phyloP scores from a whole-genome alignment of 192 early-diverging fungal genomes.

The Umbelopsis ramanniana region DNA sequence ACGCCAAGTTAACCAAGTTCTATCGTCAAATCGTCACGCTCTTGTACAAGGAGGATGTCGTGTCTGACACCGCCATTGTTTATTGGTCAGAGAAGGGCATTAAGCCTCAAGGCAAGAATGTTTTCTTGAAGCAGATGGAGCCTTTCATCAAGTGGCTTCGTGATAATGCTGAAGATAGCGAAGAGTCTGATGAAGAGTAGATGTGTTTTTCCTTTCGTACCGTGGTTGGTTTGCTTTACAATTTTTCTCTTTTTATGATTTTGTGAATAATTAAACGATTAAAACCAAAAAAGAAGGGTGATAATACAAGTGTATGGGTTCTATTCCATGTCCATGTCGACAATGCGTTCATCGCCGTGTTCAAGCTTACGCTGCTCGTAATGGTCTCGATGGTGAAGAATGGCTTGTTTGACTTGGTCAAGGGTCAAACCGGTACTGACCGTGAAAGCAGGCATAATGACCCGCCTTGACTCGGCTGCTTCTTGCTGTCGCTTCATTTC shows the following conservation, averaged over 20 bases:
- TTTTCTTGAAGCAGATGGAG: conserved; percentile 94
- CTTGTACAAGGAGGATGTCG: conserved; percentile 89
- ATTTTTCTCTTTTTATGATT: not conserved
- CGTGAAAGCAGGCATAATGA: conserved; percentile 11
- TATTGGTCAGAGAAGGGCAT: conserved; percentile 96
- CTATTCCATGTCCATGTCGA: conserved; percentile 19
- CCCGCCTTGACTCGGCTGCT: conserved; percentile 9
- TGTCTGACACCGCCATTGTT: conserved; percentile 90
- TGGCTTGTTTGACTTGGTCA: conserved; percentile 2
- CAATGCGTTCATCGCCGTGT: conserved; percentile 8
- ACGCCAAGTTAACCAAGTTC: conserved; percentile 86
- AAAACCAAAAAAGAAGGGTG: not conserved
- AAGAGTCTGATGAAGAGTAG: conserved; percentile 69
- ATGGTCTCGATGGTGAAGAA: not conserved
- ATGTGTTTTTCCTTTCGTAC: not conserved
- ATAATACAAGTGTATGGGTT: not conserved
- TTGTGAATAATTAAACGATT: not conserved
- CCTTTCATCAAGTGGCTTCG: conserved; percentile 84
- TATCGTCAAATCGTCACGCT: conserved; percentile 82
- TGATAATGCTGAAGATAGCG: conserved; percentile 68
- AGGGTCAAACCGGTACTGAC: not conserved
- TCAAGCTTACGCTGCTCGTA: conserved; percentile 13
- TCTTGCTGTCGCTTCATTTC: conserved; percentile 18
- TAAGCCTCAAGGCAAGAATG: conserved; percentile 83
- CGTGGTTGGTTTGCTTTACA: not conserved